Evolutionary conservation across 1,284 basidiomycete species (phyloP).

Genomic region (Pseudozyma sp.): DNA sequence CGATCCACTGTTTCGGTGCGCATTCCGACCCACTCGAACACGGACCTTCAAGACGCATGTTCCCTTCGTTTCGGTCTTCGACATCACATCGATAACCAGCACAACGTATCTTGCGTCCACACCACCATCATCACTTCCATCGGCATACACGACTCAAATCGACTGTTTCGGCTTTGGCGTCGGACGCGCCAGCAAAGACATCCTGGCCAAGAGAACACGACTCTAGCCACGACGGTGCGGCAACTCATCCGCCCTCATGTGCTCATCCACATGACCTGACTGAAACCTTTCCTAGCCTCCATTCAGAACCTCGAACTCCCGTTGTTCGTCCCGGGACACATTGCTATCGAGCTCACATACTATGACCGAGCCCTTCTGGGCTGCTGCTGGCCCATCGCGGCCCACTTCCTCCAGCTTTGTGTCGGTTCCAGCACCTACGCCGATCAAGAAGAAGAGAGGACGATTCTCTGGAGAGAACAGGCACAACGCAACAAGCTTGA

Average conservation of each 20-base stretch:
- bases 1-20: constrained; percentile 12
- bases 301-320: neutral
- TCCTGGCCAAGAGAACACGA: no score
- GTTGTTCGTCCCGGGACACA: neutral
- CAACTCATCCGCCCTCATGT: no score
- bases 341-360: neutral
- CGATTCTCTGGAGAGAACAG: constrained; percentile 28
- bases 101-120: neutral
- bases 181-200: no score
- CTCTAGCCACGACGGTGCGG: no score
- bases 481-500: constrained; percentile 4
- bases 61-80: neutral
- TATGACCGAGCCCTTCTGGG: constrained; percentile 31
- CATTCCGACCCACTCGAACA: neutral
- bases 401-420: constrained; percentile 31
- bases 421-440: constrained; percentile 5
- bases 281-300: no score
- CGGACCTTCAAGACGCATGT: no score
- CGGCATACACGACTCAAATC: neutral
- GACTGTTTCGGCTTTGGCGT: no score
- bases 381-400: constrained; percentile 33
- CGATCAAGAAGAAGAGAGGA: constrained; percentile 35
- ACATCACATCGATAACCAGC: constrained; percentile 8
- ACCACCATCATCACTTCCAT: neutral
- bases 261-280: no score